These are phyloP conservation scores for Pseudonitzschia multistriata DNA, from an alignment of 108 stramenopile species.

Conservation along the genomic window DNA sequence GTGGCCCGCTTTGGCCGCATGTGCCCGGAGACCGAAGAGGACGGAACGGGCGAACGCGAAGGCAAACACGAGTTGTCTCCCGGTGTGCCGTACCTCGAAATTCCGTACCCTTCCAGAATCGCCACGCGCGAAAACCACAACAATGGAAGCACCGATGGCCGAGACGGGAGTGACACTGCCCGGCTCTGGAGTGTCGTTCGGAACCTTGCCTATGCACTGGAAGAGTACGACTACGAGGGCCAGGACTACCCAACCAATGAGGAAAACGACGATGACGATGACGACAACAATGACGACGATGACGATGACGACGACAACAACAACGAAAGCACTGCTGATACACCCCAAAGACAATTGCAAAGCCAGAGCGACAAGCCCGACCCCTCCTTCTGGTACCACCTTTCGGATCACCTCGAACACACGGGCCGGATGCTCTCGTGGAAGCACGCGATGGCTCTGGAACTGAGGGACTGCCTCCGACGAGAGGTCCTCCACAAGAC, in stretches of 20 bases:
- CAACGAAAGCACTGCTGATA: background rate
- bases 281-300: background rate
- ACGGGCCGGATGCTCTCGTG: slow-evolving; percentile 29
- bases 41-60: background rate
- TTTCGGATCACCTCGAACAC: slow-evolving; percentile 26
- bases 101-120: slow-evolving; percentile 20
- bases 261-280: background rate
- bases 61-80: background rate
- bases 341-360: background rate
- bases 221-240: background rate
- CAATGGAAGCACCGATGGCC: background rate
- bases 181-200: background rate
- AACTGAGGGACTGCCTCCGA: slow-evolving; percentile 17
- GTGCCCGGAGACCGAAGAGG: too few species aligned
- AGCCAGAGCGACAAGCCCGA: background rate
- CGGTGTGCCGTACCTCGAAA: background rate
- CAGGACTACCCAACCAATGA: too few species aligned
- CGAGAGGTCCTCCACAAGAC: slow-evolving; percentile 26
- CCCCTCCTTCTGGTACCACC: slow-evolving; percentile 8
- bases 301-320: background rate
- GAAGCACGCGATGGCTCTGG: slow-evolving; percentile 34
- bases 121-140: background rate
- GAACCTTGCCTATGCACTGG: background rate
- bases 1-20: slow-evolving; percentile 25
- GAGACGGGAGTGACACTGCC: background rate